A percentile compares a stretch with the other conserved stretches of the same genome.
Evolutionary conservation across 106 monocot genomes (phyloP).

Genomic region (Allium sativum): DNA sequence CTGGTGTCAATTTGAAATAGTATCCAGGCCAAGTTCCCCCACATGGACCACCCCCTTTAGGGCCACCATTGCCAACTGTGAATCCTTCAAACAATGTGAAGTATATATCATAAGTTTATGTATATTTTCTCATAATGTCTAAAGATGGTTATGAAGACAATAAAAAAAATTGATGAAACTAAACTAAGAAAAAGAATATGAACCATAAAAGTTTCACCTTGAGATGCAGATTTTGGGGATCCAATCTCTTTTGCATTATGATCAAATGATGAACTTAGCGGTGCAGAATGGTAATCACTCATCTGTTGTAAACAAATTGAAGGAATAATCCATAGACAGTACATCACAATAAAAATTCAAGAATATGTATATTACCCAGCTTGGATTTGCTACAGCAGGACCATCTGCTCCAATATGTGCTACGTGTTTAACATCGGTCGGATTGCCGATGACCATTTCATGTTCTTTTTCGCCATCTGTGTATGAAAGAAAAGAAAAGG

Average conservation of each 20-base stretch:
- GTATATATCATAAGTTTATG: background rate
- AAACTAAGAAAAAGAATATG: background rate
- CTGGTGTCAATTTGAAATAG: too few species aligned
- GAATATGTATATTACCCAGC: conserved; percentile 13
- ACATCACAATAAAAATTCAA: background rate
- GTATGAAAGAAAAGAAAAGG: background rate
- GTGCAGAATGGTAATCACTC: conserved; percentile 30
- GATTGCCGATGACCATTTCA: conserved; percentile 22
- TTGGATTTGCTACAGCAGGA: conserved; percentile 3
- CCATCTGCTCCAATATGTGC: conserved; percentile 28
- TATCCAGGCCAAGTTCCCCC: too few species aligned
- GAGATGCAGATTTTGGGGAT: conserved; percentile 7
- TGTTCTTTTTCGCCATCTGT: conserved; percentile 14
- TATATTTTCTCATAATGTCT: background rate
- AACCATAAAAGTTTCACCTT: conserved; percentile 1
- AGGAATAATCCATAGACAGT: background rate
- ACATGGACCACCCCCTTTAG: too few species aligned
- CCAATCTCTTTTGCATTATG: conserved; percentile 1
- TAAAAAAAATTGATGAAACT: too few species aligned
- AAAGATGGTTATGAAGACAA: background rate
- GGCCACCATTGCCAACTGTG: too few species aligned
- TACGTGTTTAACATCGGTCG: conserved; percentile 29
- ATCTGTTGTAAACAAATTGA: conserved; percentile 12
- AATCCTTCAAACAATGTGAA: background rate
- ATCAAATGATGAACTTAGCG: conserved; percentile 8